These are phyloP conservation scores for Boletus patriciae DNA, from an alignment of 768 basidiomycete genomes.

Conservation along the genomic window DNA sequence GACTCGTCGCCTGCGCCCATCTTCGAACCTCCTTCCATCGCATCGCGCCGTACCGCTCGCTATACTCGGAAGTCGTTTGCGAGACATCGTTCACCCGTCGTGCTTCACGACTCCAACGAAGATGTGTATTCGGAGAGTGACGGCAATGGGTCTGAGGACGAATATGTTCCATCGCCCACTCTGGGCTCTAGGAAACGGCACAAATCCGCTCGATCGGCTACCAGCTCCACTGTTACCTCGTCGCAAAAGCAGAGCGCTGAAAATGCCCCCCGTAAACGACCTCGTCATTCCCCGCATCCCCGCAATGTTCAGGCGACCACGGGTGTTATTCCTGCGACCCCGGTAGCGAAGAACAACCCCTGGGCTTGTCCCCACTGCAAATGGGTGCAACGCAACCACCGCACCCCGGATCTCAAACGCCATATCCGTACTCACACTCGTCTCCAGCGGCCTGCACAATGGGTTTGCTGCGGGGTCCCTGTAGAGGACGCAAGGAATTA, in stretches of 20 bases:
- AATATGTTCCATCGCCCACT: constrained; percentile 44
- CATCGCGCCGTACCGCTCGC: constrained; percentile 16
- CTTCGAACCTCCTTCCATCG: not conserved
- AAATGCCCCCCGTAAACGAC: constrained; percentile 20
- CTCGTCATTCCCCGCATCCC: constrained; percentile 38
- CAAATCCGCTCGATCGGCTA: constrained; percentile 16
- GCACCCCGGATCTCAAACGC: constrained; percentile 58
- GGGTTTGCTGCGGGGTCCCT: constrained; percentile 40
- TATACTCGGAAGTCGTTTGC: constrained; percentile 6
- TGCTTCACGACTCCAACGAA: constrained; percentile 19
- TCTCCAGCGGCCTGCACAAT: constrained; percentile 35
- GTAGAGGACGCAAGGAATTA: constrained; percentile 25
- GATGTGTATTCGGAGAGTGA: constrained; percentile 40
- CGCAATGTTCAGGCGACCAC: constrained; percentile 47
- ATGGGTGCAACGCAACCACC: constrained; percentile 49
- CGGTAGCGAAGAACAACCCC: constrained; percentile 32
- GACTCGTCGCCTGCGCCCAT: not conserved
- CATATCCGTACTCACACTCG: constrained; percentile 56
- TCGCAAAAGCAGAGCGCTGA: constrained; percentile 9
- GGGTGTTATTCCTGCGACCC: constrained; percentile 17
- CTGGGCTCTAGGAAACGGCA: constrained; percentile 36
- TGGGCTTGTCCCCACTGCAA: constrained; percentile 49
- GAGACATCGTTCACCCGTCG: not conserved
- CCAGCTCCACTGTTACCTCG: not conserved
- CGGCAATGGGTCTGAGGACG: constrained; percentile 43